Evolutionary conservation across 2,329 filamentous ascomycete species (phyloP).

Genomic region (Talaromyces sp.): DNA sequence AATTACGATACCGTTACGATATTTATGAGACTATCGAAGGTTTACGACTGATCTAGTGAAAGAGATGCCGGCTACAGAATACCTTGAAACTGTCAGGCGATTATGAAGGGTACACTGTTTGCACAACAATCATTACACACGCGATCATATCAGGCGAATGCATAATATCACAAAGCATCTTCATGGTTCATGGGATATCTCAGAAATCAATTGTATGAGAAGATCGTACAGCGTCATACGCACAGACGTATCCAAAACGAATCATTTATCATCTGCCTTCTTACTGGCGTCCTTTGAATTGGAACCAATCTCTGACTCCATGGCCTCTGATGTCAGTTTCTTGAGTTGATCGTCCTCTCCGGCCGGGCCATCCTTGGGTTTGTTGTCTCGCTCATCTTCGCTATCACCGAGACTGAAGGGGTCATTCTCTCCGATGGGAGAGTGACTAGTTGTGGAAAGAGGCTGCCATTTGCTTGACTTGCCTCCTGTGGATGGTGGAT

Average conservation of each 20-base stretch:
- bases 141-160: background rate
- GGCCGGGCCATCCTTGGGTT: slow-evolving; percentile 56
- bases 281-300: slow-evolving; percentile 24
- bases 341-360: slow-evolving; percentile 55
- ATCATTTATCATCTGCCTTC: slow-evolving; percentile 25
- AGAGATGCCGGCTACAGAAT: too few relatives aligned
- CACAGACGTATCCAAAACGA: background rate
- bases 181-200: slow-evolving; percentile 14
- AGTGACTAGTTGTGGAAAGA: slow-evolving; percentile 68
- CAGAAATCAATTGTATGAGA: slow-evolving; percentile 8
- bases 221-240: background rate
- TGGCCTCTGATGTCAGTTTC: slow-evolving; percentile 54
- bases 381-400: slow-evolving; percentile 79
- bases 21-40: background rate
- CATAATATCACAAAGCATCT: background rate
- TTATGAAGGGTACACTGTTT: background rate
- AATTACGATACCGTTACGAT: background rate
- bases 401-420: slow-evolving; percentile 95
- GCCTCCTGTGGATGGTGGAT: slow-evolving; percentile 46
- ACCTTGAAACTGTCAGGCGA: too few relatives aligned
- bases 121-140: background rate
- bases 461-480: slow-evolving; percentile 97
- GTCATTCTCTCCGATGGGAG: slow-evolving; percentile 82
- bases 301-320: slow-evolving; percentile 37
- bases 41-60: background rate